phyloP scores from a whole-genome alignment of 2,329 filamentous ascomycete species.

The Dryadomyces sulphureus region DNA sequence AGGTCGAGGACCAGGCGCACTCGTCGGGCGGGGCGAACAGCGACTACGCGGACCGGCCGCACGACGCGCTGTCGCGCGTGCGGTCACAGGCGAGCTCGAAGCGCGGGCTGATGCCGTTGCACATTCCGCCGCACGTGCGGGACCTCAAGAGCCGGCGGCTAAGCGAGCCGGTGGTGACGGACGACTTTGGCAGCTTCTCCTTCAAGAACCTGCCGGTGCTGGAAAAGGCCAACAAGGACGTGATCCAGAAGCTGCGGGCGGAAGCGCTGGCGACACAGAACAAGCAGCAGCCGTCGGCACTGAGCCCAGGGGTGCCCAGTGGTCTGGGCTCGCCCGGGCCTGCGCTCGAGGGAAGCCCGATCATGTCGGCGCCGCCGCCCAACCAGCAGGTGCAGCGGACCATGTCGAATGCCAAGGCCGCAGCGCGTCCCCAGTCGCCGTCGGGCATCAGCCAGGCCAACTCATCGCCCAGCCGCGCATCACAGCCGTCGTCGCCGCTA shows the following conservation, averaged over 20 bases:
- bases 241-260: conserved; percentile 87
- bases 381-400: conserved; percentile 59
- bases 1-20: conserved; percentile 78
- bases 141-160: conserved; percentile 77
- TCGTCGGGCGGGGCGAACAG: conserved; percentile 52
- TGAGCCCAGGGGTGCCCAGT: conserved; percentile 25
- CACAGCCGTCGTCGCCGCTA: conserved; percentile 69
- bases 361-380: conserved; percentile 39
- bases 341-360: conserved; percentile 70
- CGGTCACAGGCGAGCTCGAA: conserved; percentile 80
- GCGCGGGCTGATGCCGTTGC: conserved; percentile 82
- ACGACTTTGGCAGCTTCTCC: conserved; percentile 92
- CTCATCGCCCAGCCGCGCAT: conserved; percentile 76
- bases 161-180: conserved; percentile 74
- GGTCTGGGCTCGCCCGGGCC: conserved; percentile 42
- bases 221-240: conserved; percentile 97
- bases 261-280: conserved; percentile 64
- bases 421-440: conserved; percentile 71
- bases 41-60: conserved; percentile 77
- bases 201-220: conserved; percentile 96
- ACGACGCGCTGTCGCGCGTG: conserved; percentile 85
- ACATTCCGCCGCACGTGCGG: conserved; percentile 91
- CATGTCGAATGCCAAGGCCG: conserved; percentile 66
- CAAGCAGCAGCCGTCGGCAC: conserved; percentile 27
- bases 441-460: conserved; percentile 65